phyloP scores from a whole-genome alignment of 2,329 filamentous ascomycete genomes.

The Monilinia aucupariae region DNA sequence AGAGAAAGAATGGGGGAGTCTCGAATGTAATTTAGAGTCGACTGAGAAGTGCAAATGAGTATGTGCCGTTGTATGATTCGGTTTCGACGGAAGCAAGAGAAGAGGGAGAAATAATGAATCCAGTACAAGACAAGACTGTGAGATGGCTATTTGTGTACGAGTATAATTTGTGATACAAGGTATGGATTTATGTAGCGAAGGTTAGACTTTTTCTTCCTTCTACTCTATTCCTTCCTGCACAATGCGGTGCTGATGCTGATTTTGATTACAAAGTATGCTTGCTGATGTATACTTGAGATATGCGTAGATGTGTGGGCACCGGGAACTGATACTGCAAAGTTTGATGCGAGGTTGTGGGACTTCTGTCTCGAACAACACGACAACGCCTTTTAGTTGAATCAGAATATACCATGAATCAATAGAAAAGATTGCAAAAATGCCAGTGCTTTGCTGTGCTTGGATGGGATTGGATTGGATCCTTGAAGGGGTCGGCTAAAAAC shows the following conservation, averaged over 20 bases:
- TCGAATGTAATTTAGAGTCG: slow-evolving; percentile 15
- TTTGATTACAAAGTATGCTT: slow-evolving; percentile 11
- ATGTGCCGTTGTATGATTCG: too few species aligned
- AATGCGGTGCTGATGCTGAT: slow-evolving; percentile 3
- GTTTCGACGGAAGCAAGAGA: neutral
- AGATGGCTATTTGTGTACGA: neutral
- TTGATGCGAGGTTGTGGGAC: slow-evolving; percentile 12
- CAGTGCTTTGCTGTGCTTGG: neutral
- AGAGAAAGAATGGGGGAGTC: slow-evolving; percentile 6
- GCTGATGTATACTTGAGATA: slow-evolving; percentile 2
- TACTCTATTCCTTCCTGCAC: neutral
- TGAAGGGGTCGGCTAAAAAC: slow-evolving; percentile 15
- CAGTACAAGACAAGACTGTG: too few species aligned
- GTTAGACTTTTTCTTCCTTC: neutral
- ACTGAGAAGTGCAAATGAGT: too few species aligned
- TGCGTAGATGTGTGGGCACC: neutral
- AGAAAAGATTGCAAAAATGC: neutral
- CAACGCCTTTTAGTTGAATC: slow-evolving; percentile 8
- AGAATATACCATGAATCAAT: slow-evolving; percentile 4
- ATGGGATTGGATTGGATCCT: slow-evolving; percentile 4
- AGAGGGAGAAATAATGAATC: neutral
- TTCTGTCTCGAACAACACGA: slow-evolving; percentile 15
- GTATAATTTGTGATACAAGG: neutral
- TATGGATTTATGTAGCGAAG: neutral
- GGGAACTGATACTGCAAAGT: neutral